Conservation (phyloP, 257 asterid genomes). For the Anisodus tanguticus region DNA sequence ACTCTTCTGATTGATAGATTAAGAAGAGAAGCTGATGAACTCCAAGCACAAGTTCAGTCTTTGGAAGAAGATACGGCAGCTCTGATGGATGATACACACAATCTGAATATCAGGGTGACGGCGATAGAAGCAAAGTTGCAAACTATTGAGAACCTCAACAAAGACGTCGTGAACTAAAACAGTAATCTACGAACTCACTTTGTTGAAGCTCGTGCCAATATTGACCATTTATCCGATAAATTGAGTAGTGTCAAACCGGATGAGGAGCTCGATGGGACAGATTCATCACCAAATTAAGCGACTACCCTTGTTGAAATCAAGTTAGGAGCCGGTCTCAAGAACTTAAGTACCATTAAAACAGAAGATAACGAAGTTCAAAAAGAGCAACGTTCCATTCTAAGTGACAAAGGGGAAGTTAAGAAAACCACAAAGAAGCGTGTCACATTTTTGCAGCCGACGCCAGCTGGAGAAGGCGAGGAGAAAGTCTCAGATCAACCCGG, state of each 20-base stretch:
- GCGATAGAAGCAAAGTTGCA: conserved; percentile 70
- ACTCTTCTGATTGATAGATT: conserved; percentile 55
- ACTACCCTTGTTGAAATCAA: neutral
- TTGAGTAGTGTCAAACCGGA: conserved; percentile 61
- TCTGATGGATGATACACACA: conserved; percentile 41
- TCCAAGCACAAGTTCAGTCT: conserved; percentile 50
- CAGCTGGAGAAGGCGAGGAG: conserved; percentile 30
- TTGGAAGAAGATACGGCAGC: conserved; percentile 66
- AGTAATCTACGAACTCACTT: conserved; percentile 57
- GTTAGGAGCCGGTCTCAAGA: neutral
- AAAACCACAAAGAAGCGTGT: conserved; percentile 16
- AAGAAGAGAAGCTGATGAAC: conserved; percentile 57
- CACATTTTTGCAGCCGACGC: conserved; percentile 26
- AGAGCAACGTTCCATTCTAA: neutral
- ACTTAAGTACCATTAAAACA: neutral
- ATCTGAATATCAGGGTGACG: conserved; percentile 52
- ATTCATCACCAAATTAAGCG: conserved; percentile 33
- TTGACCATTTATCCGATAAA: conserved; percentile 60
- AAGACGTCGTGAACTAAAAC: conserved; percentile 60
- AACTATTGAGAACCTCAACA: conserved; percentile 55
- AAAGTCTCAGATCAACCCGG: conserved; percentile 27
- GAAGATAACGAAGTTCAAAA: neutral
- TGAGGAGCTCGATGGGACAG: conserved; percentile 46
- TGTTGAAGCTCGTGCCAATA: conserved; percentile 58
- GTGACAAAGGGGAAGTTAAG: neutral